A percentile compares a stretch with the other conserved stretches of the same genome.
Conservation (phyloP, 2,329 filamentous ascomycete species). For the Botryotinia narcissicola region DNA sequence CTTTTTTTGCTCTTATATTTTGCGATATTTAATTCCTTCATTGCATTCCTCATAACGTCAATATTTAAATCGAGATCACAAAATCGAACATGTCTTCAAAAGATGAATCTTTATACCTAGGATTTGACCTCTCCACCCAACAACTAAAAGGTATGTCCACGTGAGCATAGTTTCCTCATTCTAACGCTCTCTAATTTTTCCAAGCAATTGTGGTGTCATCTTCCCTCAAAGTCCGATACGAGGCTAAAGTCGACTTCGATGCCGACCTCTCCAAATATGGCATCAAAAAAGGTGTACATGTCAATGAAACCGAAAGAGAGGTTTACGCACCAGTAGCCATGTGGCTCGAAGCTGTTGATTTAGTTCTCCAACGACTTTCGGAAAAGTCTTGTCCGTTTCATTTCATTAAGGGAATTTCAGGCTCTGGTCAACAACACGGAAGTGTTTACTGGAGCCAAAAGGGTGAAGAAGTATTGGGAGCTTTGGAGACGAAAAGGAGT, state of each 20-base stretch:
- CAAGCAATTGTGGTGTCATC: conserved; percentile 80
- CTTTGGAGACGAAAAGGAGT: conserved; percentile 57
- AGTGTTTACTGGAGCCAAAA: conserved; percentile 86
- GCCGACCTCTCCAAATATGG: conserved; percentile 75
- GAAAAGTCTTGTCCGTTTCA: conserved; percentile 69
- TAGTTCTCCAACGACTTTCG: conserved; percentile 72
- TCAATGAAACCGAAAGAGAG: conserved; percentile 78
- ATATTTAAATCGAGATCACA: conserved; percentile 16
- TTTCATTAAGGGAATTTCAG: conserved; percentile 77
- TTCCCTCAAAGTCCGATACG: conserved; percentile 73
- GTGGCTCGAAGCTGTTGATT: conserved; percentile 91
- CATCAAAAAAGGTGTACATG: conserved; percentile 83
- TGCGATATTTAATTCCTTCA: not conserved
- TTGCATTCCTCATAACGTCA: not conserved
- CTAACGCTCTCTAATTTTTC: conserved; percentile 25
- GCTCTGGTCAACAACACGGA: conserved; percentile 94
- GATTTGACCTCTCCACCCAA: conserved; percentile 95
- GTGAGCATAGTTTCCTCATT: conserved; percentile 19
- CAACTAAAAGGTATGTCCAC: conserved; percentile 75
- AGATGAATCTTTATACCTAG: conserved; percentile 70
- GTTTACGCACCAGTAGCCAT: conserved; percentile 90
- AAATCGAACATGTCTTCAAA: conserved; percentile 39
- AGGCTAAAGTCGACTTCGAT: conserved; percentile 95
- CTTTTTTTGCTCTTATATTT: not conserved
- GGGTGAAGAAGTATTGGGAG: conserved; percentile 62